Conservation (phyloP, 2,329 filamentous ascomycete genomes). For the Tolypocladium capitatum region DNA sequence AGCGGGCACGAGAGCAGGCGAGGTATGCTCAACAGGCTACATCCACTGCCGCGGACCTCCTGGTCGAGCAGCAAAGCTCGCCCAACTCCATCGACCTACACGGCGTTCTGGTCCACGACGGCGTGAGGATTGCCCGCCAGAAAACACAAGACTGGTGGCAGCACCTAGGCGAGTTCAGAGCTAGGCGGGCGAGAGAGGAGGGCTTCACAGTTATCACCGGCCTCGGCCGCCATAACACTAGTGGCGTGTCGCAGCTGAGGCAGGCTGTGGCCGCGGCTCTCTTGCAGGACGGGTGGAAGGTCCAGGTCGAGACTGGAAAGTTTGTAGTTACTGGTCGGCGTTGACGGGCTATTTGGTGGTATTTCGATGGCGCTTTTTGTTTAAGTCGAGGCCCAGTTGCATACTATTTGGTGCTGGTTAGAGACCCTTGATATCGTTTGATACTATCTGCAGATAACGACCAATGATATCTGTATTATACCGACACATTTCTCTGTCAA, state of each 20-base stretch:
- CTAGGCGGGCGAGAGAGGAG: slow-evolving; percentile 29
- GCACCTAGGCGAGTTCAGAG: slow-evolving; percentile 50
- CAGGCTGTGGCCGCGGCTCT: slow-evolving; percentile 69
- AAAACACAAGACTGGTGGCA: slow-evolving; percentile 66
- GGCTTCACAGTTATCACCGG: slow-evolving; percentile 72
- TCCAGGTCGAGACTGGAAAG: slow-evolving; percentile 58
- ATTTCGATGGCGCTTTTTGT: not conserved
- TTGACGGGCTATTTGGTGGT: slow-evolving; percentile 7
- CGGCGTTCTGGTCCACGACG: slow-evolving; percentile 68
- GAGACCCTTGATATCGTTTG: not conserved
- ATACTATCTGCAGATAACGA: not conserved
- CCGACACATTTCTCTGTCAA: too few relatives aligned
- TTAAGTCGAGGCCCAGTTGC: not conserved
- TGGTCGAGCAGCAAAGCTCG: slow-evolving; percentile 56
- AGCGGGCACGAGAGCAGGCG: slow-evolving; percentile 53
- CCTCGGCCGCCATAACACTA: slow-evolving; percentile 61
- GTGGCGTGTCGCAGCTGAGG: slow-evolving; percentile 62
- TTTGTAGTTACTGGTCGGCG: slow-evolving; percentile 53
- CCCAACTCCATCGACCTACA: slow-evolving; percentile 60
- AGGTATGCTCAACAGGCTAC: slow-evolving; percentile 42
- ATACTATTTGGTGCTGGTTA: not conserved
- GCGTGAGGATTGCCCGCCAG: slow-evolving; percentile 60
- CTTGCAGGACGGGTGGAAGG: slow-evolving; percentile 68
- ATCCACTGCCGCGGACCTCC: slow-evolving; percentile 54
- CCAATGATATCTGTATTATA: not conserved